Conservation (phyloP, 495 filamentous ascomycete genomes). For the Cercophora samala region DNA sequence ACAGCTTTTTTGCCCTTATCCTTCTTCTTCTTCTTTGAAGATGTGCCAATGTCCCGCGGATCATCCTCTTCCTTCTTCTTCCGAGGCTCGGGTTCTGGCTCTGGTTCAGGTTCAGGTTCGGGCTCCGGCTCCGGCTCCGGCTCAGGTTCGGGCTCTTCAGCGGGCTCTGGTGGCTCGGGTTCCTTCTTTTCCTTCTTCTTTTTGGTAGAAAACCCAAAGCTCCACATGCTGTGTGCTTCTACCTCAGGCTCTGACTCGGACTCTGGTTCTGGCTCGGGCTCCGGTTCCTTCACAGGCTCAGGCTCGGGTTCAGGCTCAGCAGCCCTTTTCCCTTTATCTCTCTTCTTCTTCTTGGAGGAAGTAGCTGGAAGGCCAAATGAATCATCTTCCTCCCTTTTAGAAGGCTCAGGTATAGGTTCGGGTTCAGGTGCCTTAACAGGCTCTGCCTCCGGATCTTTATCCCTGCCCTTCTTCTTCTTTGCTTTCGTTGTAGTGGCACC, state of each 20-base stretch:
- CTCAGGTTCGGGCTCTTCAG: constrained; percentile 17
- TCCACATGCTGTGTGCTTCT: constrained; percentile 23
- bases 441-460: constrained; percentile 17
- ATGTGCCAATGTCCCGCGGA: constrained; percentile 15
- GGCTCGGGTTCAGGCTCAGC: constrained; percentile 11
- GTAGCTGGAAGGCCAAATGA: constrained; percentile 17
- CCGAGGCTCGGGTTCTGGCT: constrained; percentile 22
- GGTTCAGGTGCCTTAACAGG: constrained; percentile 12
- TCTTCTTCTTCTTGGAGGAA: constrained; percentile 39
- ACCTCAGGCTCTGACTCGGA: constrained; percentile 19
- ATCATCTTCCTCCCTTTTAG: constrained; percentile 18
- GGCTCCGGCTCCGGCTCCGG: constrained; percentile 17
- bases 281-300: constrained; percentile 12
- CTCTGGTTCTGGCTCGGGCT: constrained; percentile 3
- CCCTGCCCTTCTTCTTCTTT: constrained; percentile 29
- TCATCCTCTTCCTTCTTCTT: constrained; percentile 21
- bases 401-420: constrained; percentile 16
- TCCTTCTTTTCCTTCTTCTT: constrained; percentile 32
- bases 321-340: constrained; percentile 18
- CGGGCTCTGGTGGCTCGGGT: constrained; percentile 13
- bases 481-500: constrained; percentile 17
- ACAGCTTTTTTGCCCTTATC: constrained; percentile 29
- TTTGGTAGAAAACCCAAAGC: constrained; percentile 24
- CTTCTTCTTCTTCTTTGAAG: constrained; percentile 32
- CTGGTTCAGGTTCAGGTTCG: constrained; percentile 17